Evolutionary conservation across 345 rosid species (phyloP).

Genomic region (Heritiera fomes): DNA sequence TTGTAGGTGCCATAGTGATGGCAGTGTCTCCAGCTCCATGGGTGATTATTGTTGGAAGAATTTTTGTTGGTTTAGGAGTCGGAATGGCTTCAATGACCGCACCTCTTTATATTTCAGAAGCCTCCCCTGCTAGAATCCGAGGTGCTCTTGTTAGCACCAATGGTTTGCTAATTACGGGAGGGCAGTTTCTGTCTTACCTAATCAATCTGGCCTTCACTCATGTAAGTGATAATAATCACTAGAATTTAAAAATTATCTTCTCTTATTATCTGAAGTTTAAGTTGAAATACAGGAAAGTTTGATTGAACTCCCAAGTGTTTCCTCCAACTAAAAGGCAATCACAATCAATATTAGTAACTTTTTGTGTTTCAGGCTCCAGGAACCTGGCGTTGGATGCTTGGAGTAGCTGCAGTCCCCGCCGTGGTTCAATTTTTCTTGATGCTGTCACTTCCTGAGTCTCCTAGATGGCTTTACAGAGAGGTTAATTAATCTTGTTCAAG

Average conservation of each 20-base stretch:
- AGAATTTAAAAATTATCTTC: neutral
- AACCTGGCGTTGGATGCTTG: conserved; percentile 96
- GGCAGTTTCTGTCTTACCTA: conserved; percentile 75
- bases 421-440: conserved; percentile 61
- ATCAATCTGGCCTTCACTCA: conserved; percentile 79
- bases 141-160: conserved; percentile 90
- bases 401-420: conserved; percentile 68
- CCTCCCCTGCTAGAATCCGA: conserved; percentile 86
- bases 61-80: conserved; percentile 81
- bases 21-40: conserved; percentile 62
- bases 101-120: conserved; percentile 86
- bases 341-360: neutral
- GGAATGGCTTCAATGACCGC: conserved; percentile 97
- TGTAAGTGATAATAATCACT: conserved; percentile 32
- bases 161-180: conserved; percentile 79
- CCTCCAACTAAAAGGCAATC: neutral
- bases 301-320: neutral
- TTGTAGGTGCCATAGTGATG: conserved; percentile 71
- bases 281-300: neutral
- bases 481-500: conserved; percentile 24
- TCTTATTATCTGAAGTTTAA: neutral
- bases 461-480: conserved; percentile 75
- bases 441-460: conserved; percentile 77
- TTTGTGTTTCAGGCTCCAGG: conserved; percentile 46
- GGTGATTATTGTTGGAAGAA: conserved; percentile 66